Percentiles rank a stretch among this genome's conserved stretches.
Conservation (phyloP, 2,329 filamentous ascomycete genomes). For the Pseudopyrenochaeta lycopersici region DNA sequence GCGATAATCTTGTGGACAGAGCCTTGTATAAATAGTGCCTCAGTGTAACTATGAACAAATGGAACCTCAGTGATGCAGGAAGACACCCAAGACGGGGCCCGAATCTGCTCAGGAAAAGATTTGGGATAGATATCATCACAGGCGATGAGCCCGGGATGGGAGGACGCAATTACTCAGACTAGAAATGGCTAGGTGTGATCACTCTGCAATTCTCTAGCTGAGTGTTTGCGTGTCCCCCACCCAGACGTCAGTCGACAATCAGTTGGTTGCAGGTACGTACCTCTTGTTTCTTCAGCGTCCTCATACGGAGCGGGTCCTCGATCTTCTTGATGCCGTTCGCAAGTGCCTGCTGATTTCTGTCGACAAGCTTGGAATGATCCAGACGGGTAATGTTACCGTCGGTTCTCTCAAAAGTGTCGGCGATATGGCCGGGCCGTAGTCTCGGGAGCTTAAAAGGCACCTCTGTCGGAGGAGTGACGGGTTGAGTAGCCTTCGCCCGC, state of each 20-base stretch:
- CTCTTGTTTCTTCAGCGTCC: slow-evolving; percentile 58
- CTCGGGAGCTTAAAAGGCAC: slow-evolving; percentile 59
- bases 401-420: slow-evolving; percentile 64
- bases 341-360: slow-evolving; percentile 57
- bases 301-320: slow-evolving; percentile 61
- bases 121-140: slow-evolving; percentile 83
- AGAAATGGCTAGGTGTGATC: background rate
- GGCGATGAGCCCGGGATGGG: slow-evolving; percentile 26
- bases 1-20: slow-evolving; percentile 14
- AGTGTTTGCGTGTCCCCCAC: background rate
- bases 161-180: slow-evolving; percentile 34
- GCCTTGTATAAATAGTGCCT: slow-evolving; percentile 47
- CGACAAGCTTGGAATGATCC: slow-evolving; percentile 61
- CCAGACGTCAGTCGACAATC: background rate
- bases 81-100: slow-evolving; percentile 82
- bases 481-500: slow-evolving; percentile 50
- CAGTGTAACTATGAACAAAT: slow-evolving; percentile 80
- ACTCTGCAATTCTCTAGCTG: background rate
- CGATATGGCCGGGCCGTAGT: slow-evolving; percentile 56
- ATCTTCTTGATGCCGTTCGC: slow-evolving; percentile 62
- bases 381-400: slow-evolving; percentile 62
- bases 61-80: slow-evolving; percentile 74
- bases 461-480: slow-evolving; percentile 36
- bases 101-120: slow-evolving; percentile 73
- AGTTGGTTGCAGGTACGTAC: slow-evolving; percentile 52